These are phyloP conservation scores for Fraxinus cuspidata DNA, from an alignment of 257 asterid genomes.

Conservation along the genomic window DNA sequence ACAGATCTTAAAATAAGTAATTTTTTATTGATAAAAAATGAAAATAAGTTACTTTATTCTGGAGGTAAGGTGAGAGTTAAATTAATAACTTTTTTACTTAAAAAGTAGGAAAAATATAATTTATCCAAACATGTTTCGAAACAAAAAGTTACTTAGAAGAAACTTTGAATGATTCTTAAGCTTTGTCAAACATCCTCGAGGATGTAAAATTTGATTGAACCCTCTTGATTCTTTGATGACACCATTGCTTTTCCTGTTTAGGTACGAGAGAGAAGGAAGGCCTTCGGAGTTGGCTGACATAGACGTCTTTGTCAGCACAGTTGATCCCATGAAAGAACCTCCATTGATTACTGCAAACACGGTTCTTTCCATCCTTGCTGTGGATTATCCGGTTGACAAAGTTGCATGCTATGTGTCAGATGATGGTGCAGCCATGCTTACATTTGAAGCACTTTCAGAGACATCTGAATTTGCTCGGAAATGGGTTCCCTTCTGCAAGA, in stretches of 20 bases:
- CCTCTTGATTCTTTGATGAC: neutral
- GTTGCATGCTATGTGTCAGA: constrained; percentile 86
- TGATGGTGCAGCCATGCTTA: constrained; percentile 94
- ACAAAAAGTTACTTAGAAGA: neutral
- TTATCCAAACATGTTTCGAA: neutral
- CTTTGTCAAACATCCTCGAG: neutral
- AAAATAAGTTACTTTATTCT: neutral
- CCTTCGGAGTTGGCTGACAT: constrained; percentile 67
- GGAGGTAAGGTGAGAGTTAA: neutral
- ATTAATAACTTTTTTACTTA: no score
- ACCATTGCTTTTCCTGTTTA: constrained; percentile 25
- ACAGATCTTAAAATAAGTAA: neutral
- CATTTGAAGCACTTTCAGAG: constrained; percentile 84
- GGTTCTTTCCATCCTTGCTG: constrained; percentile 82
- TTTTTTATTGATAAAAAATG: no score
- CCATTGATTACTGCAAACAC: constrained; percentile 86
- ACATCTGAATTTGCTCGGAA: constrained; percentile 77
- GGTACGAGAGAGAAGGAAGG: constrained; percentile 82
- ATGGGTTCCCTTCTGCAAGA: constrained; percentile 90
- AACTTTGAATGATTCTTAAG: neutral
- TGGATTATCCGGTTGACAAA: constrained; percentile 79
- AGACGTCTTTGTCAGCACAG: constrained; percentile 82
- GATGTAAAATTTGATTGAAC: constrained; percentile 4
- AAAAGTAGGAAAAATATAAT: no score
- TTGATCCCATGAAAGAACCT: constrained; percentile 86